A percentile compares a stretch with the other conserved stretches of the same genome.
phyloP scores from a whole-genome alignment of 2,329 filamentous ascomycete genomes.

The Fusarium nurragi region DNA sequence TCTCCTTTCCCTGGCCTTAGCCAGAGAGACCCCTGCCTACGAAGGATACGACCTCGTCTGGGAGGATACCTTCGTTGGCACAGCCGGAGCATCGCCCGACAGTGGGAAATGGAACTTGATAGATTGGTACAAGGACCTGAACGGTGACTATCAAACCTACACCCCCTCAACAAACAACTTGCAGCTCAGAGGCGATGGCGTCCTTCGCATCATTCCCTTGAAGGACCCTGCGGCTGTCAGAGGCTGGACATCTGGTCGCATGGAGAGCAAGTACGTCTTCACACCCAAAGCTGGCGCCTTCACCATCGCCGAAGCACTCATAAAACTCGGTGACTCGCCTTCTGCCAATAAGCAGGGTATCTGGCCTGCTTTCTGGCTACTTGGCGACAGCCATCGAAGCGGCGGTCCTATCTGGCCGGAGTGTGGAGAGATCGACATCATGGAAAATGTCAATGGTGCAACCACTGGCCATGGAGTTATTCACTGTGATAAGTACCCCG shows the following conservation, averaged over 20 bases:
- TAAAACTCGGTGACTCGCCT: conserved; percentile 48
- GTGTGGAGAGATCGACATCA: conserved; percentile 36
- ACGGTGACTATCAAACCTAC: conserved; percentile 40
- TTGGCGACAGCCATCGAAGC: conserved; percentile 34
- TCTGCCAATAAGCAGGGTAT: conserved; percentile 55
- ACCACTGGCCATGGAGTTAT: conserved; percentile 16
- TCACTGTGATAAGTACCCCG: conserved; percentile 43
- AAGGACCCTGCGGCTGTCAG: conserved; percentile 44
- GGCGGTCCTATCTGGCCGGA: conserved; percentile 36
- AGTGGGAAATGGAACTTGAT: conserved; percentile 54
- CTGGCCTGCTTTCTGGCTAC: conserved; percentile 43
- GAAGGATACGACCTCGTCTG: conserved; percentile 54
- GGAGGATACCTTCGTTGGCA: conserved; percentile 56
- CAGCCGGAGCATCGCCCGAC: conserved; percentile 50
- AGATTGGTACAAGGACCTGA: conserved; percentile 8
- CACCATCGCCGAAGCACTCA: conserved; percentile 54
- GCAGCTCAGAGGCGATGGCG: conserved; percentile 58
- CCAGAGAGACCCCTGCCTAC: conserved; percentile 47
- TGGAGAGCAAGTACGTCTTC: conserved; percentile 59
- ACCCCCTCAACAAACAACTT: conserved; percentile 49
- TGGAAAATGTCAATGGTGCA: conserved; percentile 32
- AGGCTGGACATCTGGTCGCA: conserved; percentile 60
- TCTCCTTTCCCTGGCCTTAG: not conserved
- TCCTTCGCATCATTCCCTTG: conserved; percentile 60
- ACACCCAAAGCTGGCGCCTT: conserved; percentile 51